phyloP scores from a whole-genome alignment of 495 filamentous ascomycete genomes.

The Xylaria nigripes region DNA sequence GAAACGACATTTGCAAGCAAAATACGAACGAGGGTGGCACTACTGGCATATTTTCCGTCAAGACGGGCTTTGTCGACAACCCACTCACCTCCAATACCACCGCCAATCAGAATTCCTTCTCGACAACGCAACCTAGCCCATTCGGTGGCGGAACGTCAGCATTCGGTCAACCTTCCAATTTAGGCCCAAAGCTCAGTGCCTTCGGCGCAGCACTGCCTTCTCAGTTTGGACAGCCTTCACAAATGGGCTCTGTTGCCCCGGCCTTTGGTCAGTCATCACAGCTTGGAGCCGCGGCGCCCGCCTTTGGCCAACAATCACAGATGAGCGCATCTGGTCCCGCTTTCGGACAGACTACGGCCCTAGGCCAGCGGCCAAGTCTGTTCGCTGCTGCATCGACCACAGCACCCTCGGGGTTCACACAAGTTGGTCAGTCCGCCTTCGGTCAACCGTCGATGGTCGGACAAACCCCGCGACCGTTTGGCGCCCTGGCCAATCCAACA shows the following conservation, averaged over 20 bases:
- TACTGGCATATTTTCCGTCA: slow-evolving; percentile 20
- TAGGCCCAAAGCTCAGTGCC: slow-evolving; percentile 34
- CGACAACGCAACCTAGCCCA: slow-evolving; percentile 23
- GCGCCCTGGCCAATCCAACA: slow-evolving; percentile 8
- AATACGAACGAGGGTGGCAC: slow-evolving; percentile 27
- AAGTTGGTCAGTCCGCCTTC: slow-evolving; percentile 15
- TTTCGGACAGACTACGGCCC: slow-evolving; percentile 17
- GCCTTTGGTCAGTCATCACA: slow-evolving; percentile 37
- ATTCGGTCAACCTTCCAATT: slow-evolving; percentile 38
- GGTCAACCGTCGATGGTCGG: slow-evolving; percentile 27
- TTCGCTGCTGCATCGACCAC: slow-evolving; percentile 10
- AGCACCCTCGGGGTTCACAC: slow-evolving; percentile 1
- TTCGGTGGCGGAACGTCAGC: slow-evolving; percentile 17
- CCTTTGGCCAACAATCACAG: slow-evolving; percentile 25
- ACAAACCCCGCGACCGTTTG: slow-evolving; percentile 22
- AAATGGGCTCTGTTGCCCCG: slow-evolving; percentile 24
- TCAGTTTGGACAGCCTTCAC: slow-evolving; percentile 36
- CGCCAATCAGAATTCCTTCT: slow-evolving; percentile 28
- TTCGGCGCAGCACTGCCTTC: slow-evolving; percentile 31
- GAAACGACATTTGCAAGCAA: slow-evolving; percentile 58
- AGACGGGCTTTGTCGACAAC: slow-evolving; percentile 14
- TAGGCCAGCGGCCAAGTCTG: slow-evolving; percentile 19
- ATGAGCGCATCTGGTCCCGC: slow-evolving; percentile 18
- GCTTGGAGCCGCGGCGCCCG: slow-evolving; percentile 24
- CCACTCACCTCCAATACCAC: slow-evolving; percentile 16